Evolutionary conservation across 768 basidiomycete species (phyloP).

Genomic region (Amanita subjunquillea): DNA sequence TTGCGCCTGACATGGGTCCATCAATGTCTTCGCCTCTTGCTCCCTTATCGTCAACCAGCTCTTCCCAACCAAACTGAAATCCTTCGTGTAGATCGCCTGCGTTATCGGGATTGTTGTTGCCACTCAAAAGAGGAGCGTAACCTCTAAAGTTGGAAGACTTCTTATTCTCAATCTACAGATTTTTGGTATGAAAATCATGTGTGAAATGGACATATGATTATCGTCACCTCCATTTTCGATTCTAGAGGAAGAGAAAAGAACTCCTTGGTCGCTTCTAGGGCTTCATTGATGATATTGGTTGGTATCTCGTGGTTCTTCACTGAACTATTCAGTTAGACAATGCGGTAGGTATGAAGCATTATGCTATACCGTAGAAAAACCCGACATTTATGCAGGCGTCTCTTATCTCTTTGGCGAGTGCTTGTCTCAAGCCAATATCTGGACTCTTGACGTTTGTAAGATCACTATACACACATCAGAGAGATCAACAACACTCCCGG

Average conservation of each 20-base stretch:
- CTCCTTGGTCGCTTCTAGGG: slow-evolving; percentile 36
- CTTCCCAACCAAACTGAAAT: slow-evolving; percentile 78
- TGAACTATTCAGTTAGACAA: slow-evolving; percentile 16
- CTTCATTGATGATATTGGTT: slow-evolving; percentile 31
- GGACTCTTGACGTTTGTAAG: slow-evolving; percentile 26
- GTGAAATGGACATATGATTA: neutral
- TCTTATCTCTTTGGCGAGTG: slow-evolving; percentile 48
- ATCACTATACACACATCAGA: slow-evolving; percentile 24
- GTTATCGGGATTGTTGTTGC: slow-evolving; percentile 66
- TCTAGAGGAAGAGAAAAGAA: slow-evolving; percentile 62
- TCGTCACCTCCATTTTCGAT: slow-evolving; percentile 53
- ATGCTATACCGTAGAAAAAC: slow-evolving; percentile 65
- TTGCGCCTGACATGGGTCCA: slow-evolving; percentile 59
- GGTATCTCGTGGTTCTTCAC: slow-evolving; percentile 73
- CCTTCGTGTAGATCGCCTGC: slow-evolving; percentile 88
- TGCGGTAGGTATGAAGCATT: neutral
- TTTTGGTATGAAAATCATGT: neutral
- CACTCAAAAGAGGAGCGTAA: slow-evolving; percentile 58
- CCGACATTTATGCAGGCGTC: slow-evolving; percentile 76
- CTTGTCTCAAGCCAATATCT: slow-evolving; percentile 26
- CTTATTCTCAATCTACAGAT: slow-evolving; percentile 51
- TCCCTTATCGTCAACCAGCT: slow-evolving; percentile 19
- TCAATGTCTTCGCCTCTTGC: slow-evolving; percentile 13
- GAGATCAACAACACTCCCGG: neutral
- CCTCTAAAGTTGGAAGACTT: slow-evolving; percentile 68